Base-by-base conservation (phyloP, 768 basidiomycete species). In the Mycena haematopus region DNA sequence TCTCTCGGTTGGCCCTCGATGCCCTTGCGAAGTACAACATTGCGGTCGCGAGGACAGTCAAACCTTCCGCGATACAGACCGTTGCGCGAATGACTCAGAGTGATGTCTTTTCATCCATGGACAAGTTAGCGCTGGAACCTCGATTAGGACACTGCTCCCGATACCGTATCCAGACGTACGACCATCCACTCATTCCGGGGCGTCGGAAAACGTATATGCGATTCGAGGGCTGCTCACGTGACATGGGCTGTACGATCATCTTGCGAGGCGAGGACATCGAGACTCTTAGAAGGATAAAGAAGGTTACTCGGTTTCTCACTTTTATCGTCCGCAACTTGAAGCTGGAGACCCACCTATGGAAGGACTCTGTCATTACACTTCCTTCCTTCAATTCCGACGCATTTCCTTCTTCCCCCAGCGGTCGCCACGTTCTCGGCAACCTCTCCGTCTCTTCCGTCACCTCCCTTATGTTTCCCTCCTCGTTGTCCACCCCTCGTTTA, bases 181-280 rank as follows among this genome's bases (percentile, higher is more conserved):
- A 98, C 65, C 96, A 99, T 74, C 83, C 86, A 14, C 81, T 96
- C 42, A 99, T 99, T 44, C 95, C 96, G n/a, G 95, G 95, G 21
- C 85, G 84, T 19, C 84, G 97, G 58, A 99, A 99, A 80, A 94
- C 96, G 0, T 92, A 94, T 71, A 95, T 99, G 94, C 90, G 97
- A 1, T 99, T 99, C 70, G 97, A 99, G 75, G 96, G 96, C 2
- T 97, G 96, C 70, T 91, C 86, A 71, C 85, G 86, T 52, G 93
- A 97, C 65, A 91, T 93, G 84, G 96, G 96, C 0, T 98, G 95
- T 67, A 99, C 97, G 2, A 90, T 99, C 67, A 82, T 99, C 40
- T 75, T 99, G 49, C 85, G 97, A 45, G 97, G 97, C 11, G 95
- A 86, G 4, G 86, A 96, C 70, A 82, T 90, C 58, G 89, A 90